phyloP scores from a whole-genome alignment of 2,329 filamentous ascomycete species.

The Xylaria sp. region DNA sequence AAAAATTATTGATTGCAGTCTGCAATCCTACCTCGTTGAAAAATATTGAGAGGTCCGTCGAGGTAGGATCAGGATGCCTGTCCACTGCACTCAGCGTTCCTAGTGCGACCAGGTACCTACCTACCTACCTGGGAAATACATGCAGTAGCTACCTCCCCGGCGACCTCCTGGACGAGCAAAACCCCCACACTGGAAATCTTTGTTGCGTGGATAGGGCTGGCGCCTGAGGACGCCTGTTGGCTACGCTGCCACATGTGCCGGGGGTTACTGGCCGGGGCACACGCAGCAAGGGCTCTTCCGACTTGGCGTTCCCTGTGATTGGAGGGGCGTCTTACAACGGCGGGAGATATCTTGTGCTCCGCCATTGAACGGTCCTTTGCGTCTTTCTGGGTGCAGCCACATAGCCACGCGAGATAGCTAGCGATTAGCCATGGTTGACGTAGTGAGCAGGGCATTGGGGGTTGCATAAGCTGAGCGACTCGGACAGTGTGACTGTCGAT shows the following conservation, averaged over 20 bases:
- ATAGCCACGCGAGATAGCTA: conserved; percentile 5
- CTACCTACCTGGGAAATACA: conserved; percentile 6
- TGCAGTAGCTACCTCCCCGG: conserved; percentile 6
- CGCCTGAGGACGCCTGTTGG: conserved; percentile 26
- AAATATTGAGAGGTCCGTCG: not conserved
- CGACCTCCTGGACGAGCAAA: not conserved
- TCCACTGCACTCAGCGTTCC: not conserved
- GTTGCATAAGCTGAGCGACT: not conserved
- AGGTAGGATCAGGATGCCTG: not conserved
- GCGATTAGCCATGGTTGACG: not conserved
- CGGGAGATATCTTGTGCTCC: not conserved
- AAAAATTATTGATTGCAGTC: no score
- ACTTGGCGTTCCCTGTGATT: conserved; percentile 20
- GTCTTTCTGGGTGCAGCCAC: not conserved
- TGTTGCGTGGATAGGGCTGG: conserved; percentile 34
- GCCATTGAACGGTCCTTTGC: not conserved
- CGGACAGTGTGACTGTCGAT: not conserved
- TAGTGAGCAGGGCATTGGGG: conserved; percentile 1
- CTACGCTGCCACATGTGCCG: conserved; percentile 9
- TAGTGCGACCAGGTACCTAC: not conserved
- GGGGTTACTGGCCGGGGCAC: conserved; percentile 10
- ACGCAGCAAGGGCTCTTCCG: conserved; percentile 6
- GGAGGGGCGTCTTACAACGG: conserved; percentile 9
- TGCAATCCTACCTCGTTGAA: not conserved
- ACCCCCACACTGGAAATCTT: not conserved